A percentile compares a stretch with the other conserved stretches of the same genome.
phyloP scores from a whole-genome alignment of 2,329 filamentous ascomycete species.

The Pseudogymnoascus sp. region DNA sequence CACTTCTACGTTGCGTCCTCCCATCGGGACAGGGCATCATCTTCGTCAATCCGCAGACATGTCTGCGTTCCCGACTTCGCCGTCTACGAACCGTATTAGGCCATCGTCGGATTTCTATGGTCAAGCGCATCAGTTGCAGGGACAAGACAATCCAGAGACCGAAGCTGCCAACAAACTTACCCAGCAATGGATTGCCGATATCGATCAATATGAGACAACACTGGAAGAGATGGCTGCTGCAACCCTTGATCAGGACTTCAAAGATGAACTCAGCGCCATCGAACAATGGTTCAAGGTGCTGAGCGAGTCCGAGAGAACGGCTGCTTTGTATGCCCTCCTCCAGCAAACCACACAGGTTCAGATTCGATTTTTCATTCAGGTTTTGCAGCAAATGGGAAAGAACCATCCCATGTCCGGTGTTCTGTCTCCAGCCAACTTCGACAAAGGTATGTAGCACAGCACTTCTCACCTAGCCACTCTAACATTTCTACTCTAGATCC shows the following conservation, averaged over 20 bases:
- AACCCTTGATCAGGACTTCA: conserved; percentile 98
- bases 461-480: conserved; percentile 6
- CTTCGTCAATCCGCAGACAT: conserved; percentile 94
- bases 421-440: conserved; percentile 88
- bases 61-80: conserved; percentile 66
- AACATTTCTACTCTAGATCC: conserved; percentile 54
- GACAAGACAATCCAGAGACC: conserved; percentile 57
- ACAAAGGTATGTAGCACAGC: conserved; percentile 61
- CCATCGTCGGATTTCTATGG: conserved; percentile 94
- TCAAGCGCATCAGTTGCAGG: conserved; percentile 58
- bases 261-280: conserved; percentile 96
- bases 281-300: conserved; percentile 99
- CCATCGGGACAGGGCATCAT: conserved; percentile 71
- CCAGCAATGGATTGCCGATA: conserved; percentile 98
- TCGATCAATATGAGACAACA: conserved; percentile 98
- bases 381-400: conserved; percentile 98
- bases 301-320: conserved; percentile 92
- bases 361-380: conserved; percentile 98
- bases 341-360: conserved; percentile 99
- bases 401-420: conserved; percentile 95
- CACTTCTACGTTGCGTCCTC: conserved; percentile 72
- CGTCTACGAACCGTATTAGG: conserved; percentile 69
- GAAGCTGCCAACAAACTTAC: conserved; percentile 89
- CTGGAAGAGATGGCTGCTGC: conserved; percentile 98
- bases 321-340: conserved; percentile 85